Evolutionary conservation across 169 alveolate species (phyloP).

Genomic region (Plasmodium vivax): DNA sequence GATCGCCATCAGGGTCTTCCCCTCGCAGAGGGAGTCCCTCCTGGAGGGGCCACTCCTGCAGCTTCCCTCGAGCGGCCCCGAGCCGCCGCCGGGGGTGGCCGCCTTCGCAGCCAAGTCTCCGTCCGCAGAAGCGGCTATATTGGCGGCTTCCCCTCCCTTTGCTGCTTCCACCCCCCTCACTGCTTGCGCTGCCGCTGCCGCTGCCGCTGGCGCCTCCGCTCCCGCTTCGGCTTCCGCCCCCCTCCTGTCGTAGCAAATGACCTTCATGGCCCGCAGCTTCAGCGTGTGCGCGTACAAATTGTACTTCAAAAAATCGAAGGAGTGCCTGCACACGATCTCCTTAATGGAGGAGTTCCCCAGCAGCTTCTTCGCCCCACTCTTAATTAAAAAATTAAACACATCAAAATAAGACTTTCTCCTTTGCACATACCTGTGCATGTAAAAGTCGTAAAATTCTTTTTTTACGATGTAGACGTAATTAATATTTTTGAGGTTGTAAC

Average conservation of each 20-base stretch:
- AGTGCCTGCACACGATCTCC: constrained; percentile 53
- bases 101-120: too few species aligned
- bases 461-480: constrained; percentile 43
- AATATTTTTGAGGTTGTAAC: constrained; percentile 18
- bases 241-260: constrained; percentile 11
- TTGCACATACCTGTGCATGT: constrained; percentile 11
- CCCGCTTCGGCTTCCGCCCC: neutral
- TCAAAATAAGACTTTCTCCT: constrained; percentile 34
- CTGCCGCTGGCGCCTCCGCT: neutral
- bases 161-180: neutral
- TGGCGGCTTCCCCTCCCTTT: neutral
- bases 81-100: too few species aligned
- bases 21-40: neutral
- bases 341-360: constrained; percentile 39
- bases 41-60: neutral
- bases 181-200: neutral
- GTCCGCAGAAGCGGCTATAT: too few species aligned
- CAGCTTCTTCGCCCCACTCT: constrained; percentile 44
- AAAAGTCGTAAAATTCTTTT: constrained; percentile 48
- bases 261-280: constrained; percentile 30
- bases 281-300: constrained; percentile 41
- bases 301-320: constrained; percentile 50
- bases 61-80: neutral
- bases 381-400: constrained; percentile 36
- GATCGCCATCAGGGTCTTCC: neutral